These are phyloP conservation scores for Colletotrichum sp. DNA, from an alignment of 2,329 filamentous ascomycete genomes.

Conservation along the genomic window DNA sequence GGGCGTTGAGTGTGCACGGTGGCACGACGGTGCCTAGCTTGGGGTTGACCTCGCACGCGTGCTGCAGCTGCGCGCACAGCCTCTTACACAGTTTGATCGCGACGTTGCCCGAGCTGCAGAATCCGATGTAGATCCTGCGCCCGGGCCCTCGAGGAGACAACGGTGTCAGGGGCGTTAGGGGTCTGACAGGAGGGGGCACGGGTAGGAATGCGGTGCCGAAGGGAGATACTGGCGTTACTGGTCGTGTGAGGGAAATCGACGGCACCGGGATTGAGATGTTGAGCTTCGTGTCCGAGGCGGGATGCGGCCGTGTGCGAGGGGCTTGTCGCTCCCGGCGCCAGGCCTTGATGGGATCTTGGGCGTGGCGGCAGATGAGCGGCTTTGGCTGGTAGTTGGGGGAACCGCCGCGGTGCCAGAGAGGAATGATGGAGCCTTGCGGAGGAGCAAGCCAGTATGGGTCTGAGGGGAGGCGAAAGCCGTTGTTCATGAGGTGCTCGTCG, in stretches of 20 bases:
- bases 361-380: constrained; percentile 17
- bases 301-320: background rate
- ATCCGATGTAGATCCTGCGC: constrained; percentile 16
- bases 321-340: constrained; percentile 3
- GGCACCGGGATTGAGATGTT: constrained; percentile 15
- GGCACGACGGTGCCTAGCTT: constrained; percentile 11
- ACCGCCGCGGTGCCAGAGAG: constrained; percentile 17
- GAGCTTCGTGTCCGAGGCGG: background rate
- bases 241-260: constrained; percentile 13
- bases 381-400: constrained; percentile 20
- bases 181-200: constrained; percentile 2
- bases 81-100: constrained; percentile 20
- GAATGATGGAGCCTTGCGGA: constrained; percentile 17
- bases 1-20: constrained; percentile 17
- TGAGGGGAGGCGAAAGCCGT: constrained; percentile 18
- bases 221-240: constrained; percentile 11
- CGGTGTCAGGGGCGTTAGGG: constrained; percentile 13
- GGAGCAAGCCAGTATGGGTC: constrained; percentile 19
- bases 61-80: constrained; percentile 20
- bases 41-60: constrained; percentile 13
- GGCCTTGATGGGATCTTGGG: constrained; percentile 14
- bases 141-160: constrained; percentile 1
- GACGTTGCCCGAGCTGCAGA: constrained; percentile 20
- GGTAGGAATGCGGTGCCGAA: constrained; percentile 11
- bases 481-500: constrained; percentile 20